A percentile compares a stretch with the other conserved stretches of the same genome.
Conservation (phyloP, 2,329 filamentous ascomycete genomes). For the Penicillium sp. region DNA sequence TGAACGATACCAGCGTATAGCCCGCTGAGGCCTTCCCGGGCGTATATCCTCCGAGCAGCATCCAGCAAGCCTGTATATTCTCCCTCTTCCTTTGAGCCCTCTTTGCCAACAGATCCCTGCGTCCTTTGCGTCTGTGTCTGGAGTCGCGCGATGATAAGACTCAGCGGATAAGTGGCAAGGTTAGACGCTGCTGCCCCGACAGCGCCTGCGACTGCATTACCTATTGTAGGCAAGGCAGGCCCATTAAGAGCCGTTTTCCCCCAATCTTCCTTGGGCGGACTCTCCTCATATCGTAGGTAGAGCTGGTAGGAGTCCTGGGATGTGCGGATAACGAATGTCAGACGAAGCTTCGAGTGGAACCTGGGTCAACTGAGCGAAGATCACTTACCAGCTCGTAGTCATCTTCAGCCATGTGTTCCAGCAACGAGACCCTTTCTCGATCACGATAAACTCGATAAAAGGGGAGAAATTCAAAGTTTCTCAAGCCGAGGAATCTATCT, state of each 20-base stretch:
- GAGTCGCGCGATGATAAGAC: slow-evolving; percentile 79
- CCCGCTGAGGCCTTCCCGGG: slow-evolving; percentile 72
- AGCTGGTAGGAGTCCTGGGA: slow-evolving; percentile 49
- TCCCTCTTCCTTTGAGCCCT: slow-evolving; percentile 34
- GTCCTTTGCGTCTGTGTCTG: slow-evolving; percentile 69
- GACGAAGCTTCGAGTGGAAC: not conserved
- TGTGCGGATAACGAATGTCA: not conserved
- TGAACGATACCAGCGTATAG: slow-evolving; percentile 71
- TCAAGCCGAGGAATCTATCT: not conserved
- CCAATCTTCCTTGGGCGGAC: slow-evolving; percentile 35
- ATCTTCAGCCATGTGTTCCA: slow-evolving; percentile 12
- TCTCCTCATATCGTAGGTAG: slow-evolving; percentile 47
- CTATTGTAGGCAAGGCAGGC: slow-evolving; percentile 70
- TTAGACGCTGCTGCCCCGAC: slow-evolving; percentile 80
- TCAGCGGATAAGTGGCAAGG: slow-evolving; percentile 77
- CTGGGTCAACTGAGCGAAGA: not conserved
- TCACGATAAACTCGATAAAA: not conserved
- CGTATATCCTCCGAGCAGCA: slow-evolving; percentile 72
- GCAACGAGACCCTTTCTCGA: not conserved
- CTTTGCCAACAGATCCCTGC: slow-evolving; percentile 36
- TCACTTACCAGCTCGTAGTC: slow-evolving; percentile 14
- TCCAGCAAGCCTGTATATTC: slow-evolving; percentile 71
- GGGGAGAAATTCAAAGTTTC: not conserved
- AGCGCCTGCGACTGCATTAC: slow-evolving; percentile 81
- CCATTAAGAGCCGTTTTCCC: slow-evolving; percentile 40